Evolutionary conservation across 768 basidiomycete genomes (phyloP).

Genomic region (Bullera alba): DNA sequence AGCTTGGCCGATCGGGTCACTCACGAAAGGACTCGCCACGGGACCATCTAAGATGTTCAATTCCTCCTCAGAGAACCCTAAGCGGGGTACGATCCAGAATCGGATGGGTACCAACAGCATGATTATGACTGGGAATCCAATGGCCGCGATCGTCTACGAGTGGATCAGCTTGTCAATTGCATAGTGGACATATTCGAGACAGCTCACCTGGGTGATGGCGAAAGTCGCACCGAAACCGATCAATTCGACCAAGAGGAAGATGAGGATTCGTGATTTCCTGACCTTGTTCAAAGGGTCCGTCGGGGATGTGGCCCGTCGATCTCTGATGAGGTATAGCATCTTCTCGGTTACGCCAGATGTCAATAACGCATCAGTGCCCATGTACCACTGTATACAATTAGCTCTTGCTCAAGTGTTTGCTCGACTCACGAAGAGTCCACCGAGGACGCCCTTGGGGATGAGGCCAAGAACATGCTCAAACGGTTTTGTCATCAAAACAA

Average conservation of each 20-base stretch:
- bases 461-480: slow-evolving; percentile 71
- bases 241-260: slow-evolving; percentile 70
- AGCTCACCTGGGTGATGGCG: slow-evolving; percentile 77
- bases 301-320: slow-evolving; percentile 57
- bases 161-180: slow-evolving; percentile 5
- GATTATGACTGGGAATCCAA: slow-evolving; percentile 85
- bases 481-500: slow-evolving; percentile 72
- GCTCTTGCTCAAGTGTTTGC: slow-evolving; percentile 32
- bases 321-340: slow-evolving; percentile 69
- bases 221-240: slow-evolving; percentile 80
- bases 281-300: slow-evolving; percentile 68
- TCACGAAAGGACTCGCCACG: slow-evolving; percentile 54
- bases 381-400: slow-evolving; percentile 58
- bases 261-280: slow-evolving; percentile 62
- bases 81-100: slow-evolving; percentile 60
- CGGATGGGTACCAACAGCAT: slow-evolving; percentile 73
- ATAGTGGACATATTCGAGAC: background rate
- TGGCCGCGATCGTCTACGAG: slow-evolving; percentile 57
- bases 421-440: slow-evolving; percentile 74
- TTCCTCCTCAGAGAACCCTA: slow-evolving; percentile 68
- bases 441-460: slow-evolving; percentile 68
- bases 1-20: no score
- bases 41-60: slow-evolving; percentile 80
- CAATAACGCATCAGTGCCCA: slow-evolving; percentile 75
- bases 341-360: slow-evolving; percentile 77